Evolutionary conservation across 768 basidiomycete genomes (phyloP).

Genomic region (Mycena venus): DNA sequence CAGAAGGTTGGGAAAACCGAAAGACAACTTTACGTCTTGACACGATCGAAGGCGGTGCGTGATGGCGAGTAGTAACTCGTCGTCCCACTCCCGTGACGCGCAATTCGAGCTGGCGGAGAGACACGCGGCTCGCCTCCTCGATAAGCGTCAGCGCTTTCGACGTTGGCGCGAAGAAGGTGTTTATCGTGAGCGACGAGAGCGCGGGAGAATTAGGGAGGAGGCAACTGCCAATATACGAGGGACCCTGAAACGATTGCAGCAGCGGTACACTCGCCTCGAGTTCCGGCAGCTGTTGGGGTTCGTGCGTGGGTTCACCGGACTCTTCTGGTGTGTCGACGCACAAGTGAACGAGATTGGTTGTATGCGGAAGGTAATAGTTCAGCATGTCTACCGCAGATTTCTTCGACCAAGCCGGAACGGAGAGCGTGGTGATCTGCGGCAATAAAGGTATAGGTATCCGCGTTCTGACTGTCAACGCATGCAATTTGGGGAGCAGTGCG

Average conservation of each 20-base stretch:
- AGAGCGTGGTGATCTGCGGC: neutral
- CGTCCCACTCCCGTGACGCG: neutral
- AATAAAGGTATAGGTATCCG: neutral
- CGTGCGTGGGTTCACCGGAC: neutral
- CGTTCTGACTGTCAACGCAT: neutral
- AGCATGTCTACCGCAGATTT: neutral
- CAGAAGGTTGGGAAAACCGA: neutral
- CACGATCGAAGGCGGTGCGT: neutral
- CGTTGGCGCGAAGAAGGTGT: neutral
- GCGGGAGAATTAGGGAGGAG: neutral
- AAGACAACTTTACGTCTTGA: neutral
- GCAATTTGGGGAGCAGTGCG: neutral
- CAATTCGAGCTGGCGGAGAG: neutral
- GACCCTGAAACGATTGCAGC: constrained; percentile 2
- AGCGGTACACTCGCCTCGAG: neutral
- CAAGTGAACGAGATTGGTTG: neutral
- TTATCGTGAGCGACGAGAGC: neutral
- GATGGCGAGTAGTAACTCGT: constrained; percentile 14
- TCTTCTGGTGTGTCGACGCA: neutral
- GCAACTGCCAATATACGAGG: neutral
- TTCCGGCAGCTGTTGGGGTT: neutral
- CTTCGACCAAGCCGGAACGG: neutral
- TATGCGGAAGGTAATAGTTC: neutral
- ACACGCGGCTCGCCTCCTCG: neutral
- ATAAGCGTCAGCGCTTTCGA: neutral